These are phyloP conservation scores for Termitomyces sp. DNA, from an alignment of 768 basidiomycete genomes.

Conservation along the genomic window DNA sequence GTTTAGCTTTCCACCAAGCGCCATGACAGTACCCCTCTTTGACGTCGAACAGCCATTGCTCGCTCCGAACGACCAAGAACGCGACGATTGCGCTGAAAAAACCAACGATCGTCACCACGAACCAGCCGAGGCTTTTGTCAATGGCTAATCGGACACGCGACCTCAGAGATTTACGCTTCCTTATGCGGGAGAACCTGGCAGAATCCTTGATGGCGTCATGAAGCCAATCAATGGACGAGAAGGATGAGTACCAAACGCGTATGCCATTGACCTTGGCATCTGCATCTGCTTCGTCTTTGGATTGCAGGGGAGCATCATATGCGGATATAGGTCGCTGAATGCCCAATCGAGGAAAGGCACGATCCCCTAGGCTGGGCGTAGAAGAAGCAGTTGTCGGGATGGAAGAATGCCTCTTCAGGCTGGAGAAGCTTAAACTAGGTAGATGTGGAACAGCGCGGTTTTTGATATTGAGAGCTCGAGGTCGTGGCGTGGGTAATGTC, in stretches of 20 bases:
- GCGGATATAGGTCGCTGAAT: conserved; percentile 64
- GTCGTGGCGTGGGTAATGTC: conserved; percentile 32
- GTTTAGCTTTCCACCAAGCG: conserved; percentile 66
- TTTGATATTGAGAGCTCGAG: conserved; percentile 21
- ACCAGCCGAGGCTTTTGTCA: conserved; percentile 83
- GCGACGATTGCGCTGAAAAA: conserved; percentile 82
- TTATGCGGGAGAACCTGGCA: conserved; percentile 66
- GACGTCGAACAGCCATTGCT: conserved; percentile 86
- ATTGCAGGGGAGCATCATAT: conserved; percentile 52
- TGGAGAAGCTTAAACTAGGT: conserved; percentile 26
- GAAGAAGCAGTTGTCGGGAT: conserved; percentile 29
- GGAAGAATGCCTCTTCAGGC: conserved; percentile 23
- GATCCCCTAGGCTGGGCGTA: conserved; percentile 32
- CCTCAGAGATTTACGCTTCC: conserved; percentile 63
- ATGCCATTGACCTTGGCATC: conserved; percentile 79
- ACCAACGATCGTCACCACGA: conserved; percentile 86
- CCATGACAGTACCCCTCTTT: conserved; percentile 85
- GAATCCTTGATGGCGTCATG: conserved; percentile 97
- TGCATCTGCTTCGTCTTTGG: conserved; percentile 35
- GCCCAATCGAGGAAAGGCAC: conserved; percentile 35
- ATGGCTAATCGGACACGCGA: conserved; percentile 55
- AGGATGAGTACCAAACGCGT: conserved; percentile 87
- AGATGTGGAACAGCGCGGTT: conserved; percentile 32
- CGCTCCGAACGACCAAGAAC: conserved; percentile 78
- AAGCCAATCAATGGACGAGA: conserved; percentile 91